These are phyloP conservation scores for Xanthoconium purpureum DNA, from an alignment of 768 basidiomycete genomes.

Conservation along the genomic window DNA sequence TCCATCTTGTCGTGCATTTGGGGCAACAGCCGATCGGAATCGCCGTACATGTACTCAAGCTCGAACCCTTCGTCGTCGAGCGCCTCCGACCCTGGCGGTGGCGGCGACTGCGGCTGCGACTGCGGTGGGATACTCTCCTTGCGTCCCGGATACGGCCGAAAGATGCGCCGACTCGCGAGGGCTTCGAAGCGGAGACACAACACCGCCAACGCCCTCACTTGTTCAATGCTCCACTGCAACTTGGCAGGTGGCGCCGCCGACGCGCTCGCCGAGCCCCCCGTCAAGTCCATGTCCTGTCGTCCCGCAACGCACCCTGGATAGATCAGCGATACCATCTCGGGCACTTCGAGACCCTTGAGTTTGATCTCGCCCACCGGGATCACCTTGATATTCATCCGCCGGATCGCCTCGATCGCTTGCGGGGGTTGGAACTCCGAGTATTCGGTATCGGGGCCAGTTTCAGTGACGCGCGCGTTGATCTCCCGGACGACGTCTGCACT, in stretches of 20 bases:
- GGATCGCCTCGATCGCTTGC: slow-evolving; percentile 72
- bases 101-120: slow-evolving; percentile 6
- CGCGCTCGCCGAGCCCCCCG: slow-evolving; percentile 14
- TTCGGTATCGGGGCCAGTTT: slow-evolving; percentile 55
- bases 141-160: slow-evolving; percentile 42
- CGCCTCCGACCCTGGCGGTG: slow-evolving; percentile 10
- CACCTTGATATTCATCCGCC: slow-evolving; percentile 64
- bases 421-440: slow-evolving; percentile 54
- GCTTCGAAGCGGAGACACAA: slow-evolving; percentile 80
- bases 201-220: slow-evolving; percentile 69
- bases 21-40: slow-evolving; percentile 65
- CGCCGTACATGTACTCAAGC: slow-evolving; percentile 47
- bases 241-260: slow-evolving; percentile 27
- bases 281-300: slow-evolving; percentile 57
- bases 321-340: slow-evolving; percentile 81
- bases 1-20: slow-evolving; percentile 63
- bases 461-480: slow-evolving; percentile 59
- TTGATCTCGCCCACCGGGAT: slow-evolving; percentile 84
- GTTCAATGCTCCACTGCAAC: slow-evolving; percentile 67
- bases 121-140: slow-evolving; percentile 27
- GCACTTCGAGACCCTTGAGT: slow-evolving; percentile 91
- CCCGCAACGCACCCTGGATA: slow-evolving; percentile 75
- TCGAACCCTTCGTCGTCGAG: slow-evolving; percentile 25
- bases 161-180: slow-evolving; percentile 59
- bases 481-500: slow-evolving; percentile 85